Conservation (phyloP, 495 filamentous ascomycete species). For the Aspergillus wentii region DNA sequence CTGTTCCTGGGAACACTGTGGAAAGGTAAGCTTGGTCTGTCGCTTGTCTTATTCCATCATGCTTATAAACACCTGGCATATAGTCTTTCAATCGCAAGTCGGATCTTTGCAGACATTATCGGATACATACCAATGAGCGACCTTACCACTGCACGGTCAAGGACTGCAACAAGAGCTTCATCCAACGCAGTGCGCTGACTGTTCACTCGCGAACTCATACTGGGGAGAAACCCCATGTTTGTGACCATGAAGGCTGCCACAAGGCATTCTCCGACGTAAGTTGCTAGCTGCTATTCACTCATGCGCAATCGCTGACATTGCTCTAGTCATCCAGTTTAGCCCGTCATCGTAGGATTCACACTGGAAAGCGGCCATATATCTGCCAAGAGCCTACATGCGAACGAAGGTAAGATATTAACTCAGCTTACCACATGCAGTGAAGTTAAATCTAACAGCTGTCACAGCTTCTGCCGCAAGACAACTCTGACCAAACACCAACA, state of each 20-base stretch:
- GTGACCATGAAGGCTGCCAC: slow-evolving; percentile 71
- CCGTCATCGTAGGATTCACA: slow-evolving; percentile 81
- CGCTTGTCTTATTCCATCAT: neutral
- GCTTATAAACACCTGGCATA: slow-evolving; percentile 6
- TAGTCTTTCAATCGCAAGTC: slow-evolving; percentile 94
- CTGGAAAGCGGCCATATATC: slow-evolving; percentile 78
- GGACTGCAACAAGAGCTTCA: slow-evolving; percentile 83
- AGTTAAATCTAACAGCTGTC: slow-evolving; percentile 3
- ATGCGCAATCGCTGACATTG: neutral
- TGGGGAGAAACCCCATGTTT: slow-evolving; percentile 84
- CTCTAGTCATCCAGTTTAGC: slow-evolving; percentile 82
- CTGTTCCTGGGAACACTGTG: slow-evolving; percentile 43
- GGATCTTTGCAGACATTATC: slow-evolving; percentile 80
- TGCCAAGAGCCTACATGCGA: slow-evolving; percentile 74
- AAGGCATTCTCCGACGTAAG: slow-evolving; percentile 86
- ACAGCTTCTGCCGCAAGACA: slow-evolving; percentile 82
- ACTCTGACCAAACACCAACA: slow-evolving; percentile 81
- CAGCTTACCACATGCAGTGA: neutral
- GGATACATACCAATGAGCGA: slow-evolving; percentile 87
- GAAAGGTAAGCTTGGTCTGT: slow-evolving; percentile 31
- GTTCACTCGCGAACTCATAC: slow-evolving; percentile 86
- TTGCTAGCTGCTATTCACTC: slow-evolving; percentile 10
- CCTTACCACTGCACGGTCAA: slow-evolving; percentile 68
- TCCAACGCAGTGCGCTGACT: slow-evolving; percentile 81
- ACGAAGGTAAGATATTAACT: slow-evolving; percentile 58